Evolutionary conservation across 495 filamentous ascomycete genomes (phyloP), one percentile per base, ranked within the genome.

Genomic region (Xylaria venustula): DNA sequence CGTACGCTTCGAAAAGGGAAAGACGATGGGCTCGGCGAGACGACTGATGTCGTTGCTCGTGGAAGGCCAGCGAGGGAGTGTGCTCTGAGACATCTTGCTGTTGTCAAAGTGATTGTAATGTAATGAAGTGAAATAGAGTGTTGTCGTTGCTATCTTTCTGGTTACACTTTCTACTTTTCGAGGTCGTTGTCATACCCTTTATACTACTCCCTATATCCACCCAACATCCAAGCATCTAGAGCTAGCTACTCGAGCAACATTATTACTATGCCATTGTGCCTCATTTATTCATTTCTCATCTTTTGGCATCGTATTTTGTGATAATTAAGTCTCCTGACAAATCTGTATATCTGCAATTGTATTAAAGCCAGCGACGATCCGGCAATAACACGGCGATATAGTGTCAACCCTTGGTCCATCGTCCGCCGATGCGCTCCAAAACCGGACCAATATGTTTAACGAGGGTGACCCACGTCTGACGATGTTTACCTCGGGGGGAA

Each of bases 1-100:
- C 11, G 78, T 78, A 50, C 74, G 76, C 51, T 77, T 76, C 48
- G 82, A 81, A 77, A 87, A 88, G 37, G 76, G 64, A 62, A 88
- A 86, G 17, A 78, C 60, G 11, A 89, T 75, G 3, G 85, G 82
- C 57, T 83, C 62, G 17, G 76, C 84, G 26, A 90, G 73, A 11
- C 79, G 77, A 9, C 74, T 67, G 2, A 79, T 66, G 66, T 83
- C 78, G 36, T 49, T 61, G 20, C 22, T 49, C 15, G 44, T 58
- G 8, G 54, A 58, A 37, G 54, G 54, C 42, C 45, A 58, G 20
- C 54, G 54, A 19, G 54, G 44, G 30, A 41, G 8, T 2, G 25
- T 11, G 14, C 12, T 28, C 25, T 58, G 1, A 7, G 54, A 49
- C 54, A 58, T 58, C 9, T 37, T 47, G 25, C 12, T 30, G n/a